These are phyloP conservation scores for Dendrobium chrysotoxum DNA, from an alignment of 106 monocot genomes.

Conservation along the genomic window DNA sequence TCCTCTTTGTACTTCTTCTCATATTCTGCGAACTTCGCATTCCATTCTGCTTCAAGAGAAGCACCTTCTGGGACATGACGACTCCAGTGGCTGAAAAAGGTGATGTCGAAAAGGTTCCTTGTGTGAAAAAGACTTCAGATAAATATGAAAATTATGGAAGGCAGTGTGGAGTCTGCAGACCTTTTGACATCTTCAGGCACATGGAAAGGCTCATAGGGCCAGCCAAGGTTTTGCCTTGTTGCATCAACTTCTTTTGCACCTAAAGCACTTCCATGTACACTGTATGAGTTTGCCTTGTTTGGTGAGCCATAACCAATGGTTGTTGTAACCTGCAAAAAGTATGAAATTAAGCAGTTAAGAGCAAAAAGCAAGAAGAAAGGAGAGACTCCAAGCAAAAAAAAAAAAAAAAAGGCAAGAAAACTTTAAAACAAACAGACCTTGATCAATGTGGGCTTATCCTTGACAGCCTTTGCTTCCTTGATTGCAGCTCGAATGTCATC, in stretches of 20 bases:
- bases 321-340: constrained; percentile 52
- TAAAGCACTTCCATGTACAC: constrained; percentile 80
- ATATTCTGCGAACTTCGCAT: constrained; percentile 66
- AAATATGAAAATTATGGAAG: background rate
- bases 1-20: constrained; percentile 72
- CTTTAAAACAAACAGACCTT: constrained; percentile 26
- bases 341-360: no score
- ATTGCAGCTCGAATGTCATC: constrained; percentile 67
- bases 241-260: constrained; percentile 97
- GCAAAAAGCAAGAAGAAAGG: no score
- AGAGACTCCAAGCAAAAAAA: background rate
- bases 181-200: constrained; percentile 92
- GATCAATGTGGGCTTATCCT: constrained; percentile 65
- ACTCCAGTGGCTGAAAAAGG: constrained; percentile 59
- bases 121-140: background rate
- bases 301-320: constrained; percentile 82
- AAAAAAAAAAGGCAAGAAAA: background rate
- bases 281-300: constrained; percentile 71
- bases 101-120: no score
- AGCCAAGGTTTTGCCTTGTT: constrained; percentile 80
- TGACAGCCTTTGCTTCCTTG: constrained; percentile 61
- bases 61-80: constrained; percentile 57
- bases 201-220: constrained; percentile 73
- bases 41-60: constrained; percentile 63
- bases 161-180: constrained; percentile 18